Evolutionary conservation across 2,329 filamentous ascomycete species (phyloP), one percentile per base, ranked within the genome.

Genomic region (Emericellopsis cladophorae): DNA sequence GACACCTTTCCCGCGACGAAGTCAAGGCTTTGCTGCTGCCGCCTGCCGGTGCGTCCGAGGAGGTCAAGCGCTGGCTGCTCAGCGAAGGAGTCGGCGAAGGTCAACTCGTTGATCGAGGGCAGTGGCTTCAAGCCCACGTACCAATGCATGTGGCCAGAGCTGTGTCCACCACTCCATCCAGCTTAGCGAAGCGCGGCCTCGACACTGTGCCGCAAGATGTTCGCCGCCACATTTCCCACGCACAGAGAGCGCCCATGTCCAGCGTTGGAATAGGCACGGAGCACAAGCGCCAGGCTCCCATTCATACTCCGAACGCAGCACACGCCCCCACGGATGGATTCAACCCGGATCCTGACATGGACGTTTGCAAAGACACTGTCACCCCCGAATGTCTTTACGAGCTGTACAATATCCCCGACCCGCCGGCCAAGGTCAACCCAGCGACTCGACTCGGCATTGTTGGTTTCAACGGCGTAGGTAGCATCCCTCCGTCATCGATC

Each of bases 371-470:
- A 23, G 46, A 49, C 1, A 48, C 50, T 18, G 54, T 66, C 40
- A 69, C 66, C 0, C 68, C 68, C 1, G 54, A 55, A 1, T 72
- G 68, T 26, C 44, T 72, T 5, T 58, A 60, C 32, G 56, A 61
- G 7, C 49, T 70, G 12, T 72, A 72, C 52, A 60, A 61, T 4
- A 59, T 71, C 22, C 55, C 55, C 22, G 44, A 54, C 8, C 54
- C 60, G 23, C 76, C 81, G 8, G 61, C 72, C 7, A 76, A 57
- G 18, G 72, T 78, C 10, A 74, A 66, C 50, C 75, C 67, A 21
- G 81, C 61, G 0, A 80, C 81, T 42, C 73, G 69, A 43, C 74
- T 80, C 39, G 81, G 80, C n/a, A 76, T 86, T 15, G 49, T 49
- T 16, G 67, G 65, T 5, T 72, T 69, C 44, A 48, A 60, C 0